Evolutionary conservation across 2,329 filamentous ascomycete species (phyloP), one percentile per base, ranked within the genome.

Genomic region (Talaromyces marneffei): DNA sequence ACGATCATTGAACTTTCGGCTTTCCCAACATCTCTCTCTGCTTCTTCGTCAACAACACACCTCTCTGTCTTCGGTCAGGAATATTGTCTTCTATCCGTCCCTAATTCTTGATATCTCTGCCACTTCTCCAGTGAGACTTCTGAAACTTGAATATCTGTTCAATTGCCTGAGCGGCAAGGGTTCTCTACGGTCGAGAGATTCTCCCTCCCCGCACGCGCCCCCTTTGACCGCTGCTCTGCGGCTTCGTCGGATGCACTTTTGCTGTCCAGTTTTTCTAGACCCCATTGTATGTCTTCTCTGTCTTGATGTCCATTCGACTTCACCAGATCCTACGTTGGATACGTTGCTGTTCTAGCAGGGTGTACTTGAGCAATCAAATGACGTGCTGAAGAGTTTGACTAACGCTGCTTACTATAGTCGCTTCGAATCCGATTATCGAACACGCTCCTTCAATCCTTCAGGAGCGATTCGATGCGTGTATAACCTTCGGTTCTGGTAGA

Each of bases 151-250:
- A 20, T 35, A 35, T 40, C 44, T 53, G 46, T 35, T 39, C 46
- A 33, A 53, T 52, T 54, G 33, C 37, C 31, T 53, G 31, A 60
- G 61, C 57, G 39, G 61, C 61, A 44, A 56, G 57, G 56, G 61
- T 39, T 57, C 31, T 59, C 27, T 23, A 50, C 61, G 33, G 56
- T 50, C 35, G 56, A 57, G 52, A 53, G 44, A 18, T 33, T 48
- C 57, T 52, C 37, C n/a, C 42, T 40, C 55, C 60, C 54, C 54
- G 37, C 55, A 55, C 54, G 55, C 55, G 59, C 31, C 59, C 48
- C 46, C 57, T 42, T 62, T 59, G 61, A 62, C 56, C 56, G 60
- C 61, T 53, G 59, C 40, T 50, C 56, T 42, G 52, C 61, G 61
- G 57, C 39, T 60, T 40, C 35, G 25, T 57, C 61, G 61, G 57